Percentiles rank a stretch among this genome's conserved stretches.
These are phyloP conservation scores for Ramaria sp. DNA, from an alignment of 768 basidiomycete genomes.

Conservation along the genomic window DNA sequence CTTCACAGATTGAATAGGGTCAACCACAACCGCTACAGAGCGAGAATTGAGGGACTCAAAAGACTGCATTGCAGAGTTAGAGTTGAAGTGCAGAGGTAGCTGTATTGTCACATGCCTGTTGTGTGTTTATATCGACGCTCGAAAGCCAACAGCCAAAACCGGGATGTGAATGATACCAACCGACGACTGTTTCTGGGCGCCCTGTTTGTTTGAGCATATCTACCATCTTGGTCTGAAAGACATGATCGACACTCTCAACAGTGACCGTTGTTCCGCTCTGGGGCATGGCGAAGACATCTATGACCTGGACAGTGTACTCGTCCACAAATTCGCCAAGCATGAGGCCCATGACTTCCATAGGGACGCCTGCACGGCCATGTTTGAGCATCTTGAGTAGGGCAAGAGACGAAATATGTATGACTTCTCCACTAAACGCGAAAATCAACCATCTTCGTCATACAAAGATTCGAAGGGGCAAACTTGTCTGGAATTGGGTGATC, in stretches of 20 bases:
- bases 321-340: slow-evolving; percentile 99
- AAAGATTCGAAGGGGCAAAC: slow-evolving; percentile 27
- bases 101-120: slow-evolving; percentile 52
- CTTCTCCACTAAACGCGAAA: slow-evolving; percentile 57
- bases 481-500: slow-evolving; percentile 65
- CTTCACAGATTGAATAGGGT: slow-evolving; percentile 98
- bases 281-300: slow-evolving; percentile 99
- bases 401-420: slow-evolving; percentile 93
- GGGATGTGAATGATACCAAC: slow-evolving; percentile 99
- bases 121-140: slow-evolving; percentile 97
- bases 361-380: slow-evolving; percentile 96
- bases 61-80: slow-evolving; percentile 43
- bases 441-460: slow-evolving; percentile 7
- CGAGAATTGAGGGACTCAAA: slow-evolving; percentile 91
- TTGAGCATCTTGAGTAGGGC: slow-evolving; percentile 99
- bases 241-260: slow-evolving; percentile 97
- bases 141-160: slow-evolving; percentile 99
- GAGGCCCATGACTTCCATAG: slow-evolving; percentile 98
- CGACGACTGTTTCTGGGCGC: slow-evolving; percentile 94
- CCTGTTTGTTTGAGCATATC: slow-evolving; percentile 99
- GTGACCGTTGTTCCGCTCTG: slow-evolving; percentile 96
- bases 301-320: slow-evolving; percentile 89
- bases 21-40: slow-evolving; percentile 94
- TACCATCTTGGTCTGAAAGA: slow-evolving; percentile 96
- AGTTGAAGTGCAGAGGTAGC: slow-evolving; percentile 1